Base-by-base conservation (phyloP, 345 rosid genomes). In the Cardamine occulta region DNA sequence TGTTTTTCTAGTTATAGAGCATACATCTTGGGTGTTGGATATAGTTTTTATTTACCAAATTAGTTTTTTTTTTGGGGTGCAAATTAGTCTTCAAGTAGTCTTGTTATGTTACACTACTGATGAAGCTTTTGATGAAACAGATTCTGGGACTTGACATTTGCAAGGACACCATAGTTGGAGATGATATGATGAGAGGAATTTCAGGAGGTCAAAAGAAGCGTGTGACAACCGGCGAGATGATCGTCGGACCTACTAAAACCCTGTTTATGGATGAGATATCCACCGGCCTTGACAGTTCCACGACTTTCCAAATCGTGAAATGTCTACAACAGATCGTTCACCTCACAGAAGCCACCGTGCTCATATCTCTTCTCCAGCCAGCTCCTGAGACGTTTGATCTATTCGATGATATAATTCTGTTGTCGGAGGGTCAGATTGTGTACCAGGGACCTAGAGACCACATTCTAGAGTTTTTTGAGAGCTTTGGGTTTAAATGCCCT, bases 221-320 rank as follows among this genome's bases (percentile, higher is more conserved):
- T 72, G 93, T 90, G 18, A 90, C 96, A 9, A 90, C 96, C 61
- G 97, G 95, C 0, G 97, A 91, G 85, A 89, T 89, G 95, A 89
- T 88, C 6, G 97, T 91, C 1, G 91, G 97, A 10, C 97, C 97
- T 8, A 86, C 93, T 5, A 91, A 91, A 75, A 86, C 91, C 37
- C 54, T 91, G 28, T 89, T 84, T 70, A 91, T 91, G 96, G 97
- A 91, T 63, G 97, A 89, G 79, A 91, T 89, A 82, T 91, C 97
- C 11, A 91, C 96, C 0, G 97, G 93, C 13, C 83, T 89, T 45
- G 97, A 91, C 77, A 89, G 95, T 60, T 89, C 95, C 69, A 91
- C 95, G 0, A 85, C 97, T 10, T 88, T 67, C 66, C 96, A 89
- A 57, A 89, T 91, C 4, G 93, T 91, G 54, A 89, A 89, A 80